Percentiles rank a stretch among this genome's conserved stretches.
These are phyloP conservation scores for Penicillium atrosanguineum DNA, from an alignment of 495 filamentous ascomycete species.

Conservation along the genomic window DNA sequence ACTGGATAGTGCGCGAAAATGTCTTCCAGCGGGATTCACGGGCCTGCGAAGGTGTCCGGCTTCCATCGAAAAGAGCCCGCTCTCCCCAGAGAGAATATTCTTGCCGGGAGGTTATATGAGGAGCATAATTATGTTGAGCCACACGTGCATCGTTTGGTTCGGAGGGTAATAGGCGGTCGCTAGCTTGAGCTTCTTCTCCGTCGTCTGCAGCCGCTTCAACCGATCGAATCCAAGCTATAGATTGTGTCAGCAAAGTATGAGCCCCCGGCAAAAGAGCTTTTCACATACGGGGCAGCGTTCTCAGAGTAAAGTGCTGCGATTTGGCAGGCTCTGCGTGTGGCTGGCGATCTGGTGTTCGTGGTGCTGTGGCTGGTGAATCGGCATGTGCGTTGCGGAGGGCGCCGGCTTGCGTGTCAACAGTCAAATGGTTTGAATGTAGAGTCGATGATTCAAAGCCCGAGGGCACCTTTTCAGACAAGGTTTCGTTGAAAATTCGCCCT, in stretches of 20 bases:
- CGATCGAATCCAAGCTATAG: slow-evolving; percentile 40
- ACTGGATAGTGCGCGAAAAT: slow-evolving; percentile 55
- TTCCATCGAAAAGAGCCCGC: slow-evolving; percentile 8
- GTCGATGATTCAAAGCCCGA: not conserved
- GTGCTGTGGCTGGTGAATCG: slow-evolving; percentile 17
- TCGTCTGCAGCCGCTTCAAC: slow-evolving; percentile 29
- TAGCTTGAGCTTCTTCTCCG: slow-evolving; percentile 28
- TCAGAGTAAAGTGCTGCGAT: slow-evolving; percentile 14
- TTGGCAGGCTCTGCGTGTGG: slow-evolving; percentile 12
- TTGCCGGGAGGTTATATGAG: slow-evolving; percentile 37
- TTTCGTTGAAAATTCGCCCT: slow-evolving; percentile 15
- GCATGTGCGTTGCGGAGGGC: slow-evolving; percentile 19
- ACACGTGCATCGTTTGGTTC: slow-evolving; percentile 51
- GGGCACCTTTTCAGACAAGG: slow-evolving; percentile 21
- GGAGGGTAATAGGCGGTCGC: slow-evolving; percentile 37
- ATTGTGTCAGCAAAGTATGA: slow-evolving; percentile 3
- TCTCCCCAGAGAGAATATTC: slow-evolving; percentile 8
- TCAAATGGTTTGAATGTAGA: slow-evolving; percentile 14
- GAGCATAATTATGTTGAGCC: slow-evolving; percentile 60
- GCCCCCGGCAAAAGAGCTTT: not conserved
- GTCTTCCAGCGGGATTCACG: slow-evolving; percentile 60
- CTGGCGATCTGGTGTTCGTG: slow-evolving; percentile 20
- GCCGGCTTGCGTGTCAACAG: slow-evolving; percentile 24
- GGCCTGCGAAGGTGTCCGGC: not conserved
- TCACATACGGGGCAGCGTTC: slow-evolving; percentile 35